These are phyloP conservation scores for Populus pruinosa DNA, from an alignment of 345 rosid genomes.

Conservation along the genomic window DNA sequence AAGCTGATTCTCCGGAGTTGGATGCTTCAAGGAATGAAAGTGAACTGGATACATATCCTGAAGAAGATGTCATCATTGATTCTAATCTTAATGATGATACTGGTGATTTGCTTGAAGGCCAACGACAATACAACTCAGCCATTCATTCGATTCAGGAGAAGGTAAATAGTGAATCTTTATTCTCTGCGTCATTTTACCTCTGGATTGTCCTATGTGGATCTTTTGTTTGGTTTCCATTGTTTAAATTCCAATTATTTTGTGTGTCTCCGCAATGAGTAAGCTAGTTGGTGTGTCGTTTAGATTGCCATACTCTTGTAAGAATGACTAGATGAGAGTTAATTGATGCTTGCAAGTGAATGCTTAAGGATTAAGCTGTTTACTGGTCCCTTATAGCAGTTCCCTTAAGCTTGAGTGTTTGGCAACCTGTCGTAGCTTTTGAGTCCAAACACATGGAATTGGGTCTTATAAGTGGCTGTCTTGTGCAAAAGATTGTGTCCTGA, in stretches of 20 bases:
- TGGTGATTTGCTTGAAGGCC: conserved; percentile 89
- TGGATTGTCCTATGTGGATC: not conserved
- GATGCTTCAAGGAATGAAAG: conserved; percentile 71
- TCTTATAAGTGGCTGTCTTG: not conserved
- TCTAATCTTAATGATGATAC: conserved; percentile 82
- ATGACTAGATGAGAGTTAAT: not conserved
- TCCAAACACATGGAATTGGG: not conserved
- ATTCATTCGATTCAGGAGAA: conserved; percentile 92
- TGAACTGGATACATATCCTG: conserved; percentile 58
- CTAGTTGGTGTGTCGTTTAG: not conserved
- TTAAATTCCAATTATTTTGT: not conserved
- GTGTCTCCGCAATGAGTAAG: not conserved
- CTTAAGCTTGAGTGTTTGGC: not conserved
- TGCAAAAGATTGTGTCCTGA: not conserved
- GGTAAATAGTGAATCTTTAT: conserved; percentile 43
- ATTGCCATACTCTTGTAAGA: not conserved
- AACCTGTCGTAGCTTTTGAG: not conserved
- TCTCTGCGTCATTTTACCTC: not conserved
- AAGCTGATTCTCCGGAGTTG: conserved; percentile 61
- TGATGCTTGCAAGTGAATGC: not conserved
- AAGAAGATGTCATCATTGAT: conserved; percentile 60
- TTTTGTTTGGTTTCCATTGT: conserved; percentile 3
- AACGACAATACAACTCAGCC: conserved; percentile 92
- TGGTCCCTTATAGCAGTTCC: not conserved
- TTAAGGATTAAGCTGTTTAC: not conserved